Percentiles rank a stretch among this genome's conserved stretches.
Evolutionary conservation across 2,329 filamentous ascomycete genomes (phyloP).

Genomic region (Sporothrix protearum): DNA sequence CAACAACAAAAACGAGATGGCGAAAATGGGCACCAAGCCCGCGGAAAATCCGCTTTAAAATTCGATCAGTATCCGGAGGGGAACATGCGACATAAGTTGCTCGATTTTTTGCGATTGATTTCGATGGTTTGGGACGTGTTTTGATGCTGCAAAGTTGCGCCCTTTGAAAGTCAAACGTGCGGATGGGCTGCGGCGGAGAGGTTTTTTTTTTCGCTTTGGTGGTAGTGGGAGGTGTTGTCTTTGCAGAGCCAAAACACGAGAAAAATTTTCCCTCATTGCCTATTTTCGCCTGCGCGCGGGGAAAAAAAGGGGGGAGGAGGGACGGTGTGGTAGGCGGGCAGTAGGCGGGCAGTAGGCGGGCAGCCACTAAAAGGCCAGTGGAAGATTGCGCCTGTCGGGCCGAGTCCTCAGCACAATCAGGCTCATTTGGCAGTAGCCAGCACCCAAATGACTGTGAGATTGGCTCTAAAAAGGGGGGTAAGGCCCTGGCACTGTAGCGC

Average conservation of each 20-base stretch:
- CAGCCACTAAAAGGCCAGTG: background rate
- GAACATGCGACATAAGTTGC: conserved; percentile 51
- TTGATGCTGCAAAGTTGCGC: conserved; percentile 43
- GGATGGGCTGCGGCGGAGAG: background rate
- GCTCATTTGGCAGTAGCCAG: too few species aligned
- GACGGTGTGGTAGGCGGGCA: background rate
- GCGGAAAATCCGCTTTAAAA: conserved; percentile 61
- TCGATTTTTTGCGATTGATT: conserved; percentile 55
- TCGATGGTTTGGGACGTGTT: conserved; percentile 49
- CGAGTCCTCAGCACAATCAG: background rate
- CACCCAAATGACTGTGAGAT: background rate
- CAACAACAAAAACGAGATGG: conserved; percentile 1
- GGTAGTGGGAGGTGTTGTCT: conserved; percentile 14
- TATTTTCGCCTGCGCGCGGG: conserved; percentile 13
- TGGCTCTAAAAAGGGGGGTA: background rate
- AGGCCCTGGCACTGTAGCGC: background rate
- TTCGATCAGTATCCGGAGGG: conserved; percentile 59
- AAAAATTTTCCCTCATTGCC: conserved; percentile 16
- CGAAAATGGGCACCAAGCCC: conserved; percentile 36
- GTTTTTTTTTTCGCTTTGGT: conserved; percentile 4
- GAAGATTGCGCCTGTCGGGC: background rate
- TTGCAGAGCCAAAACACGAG: conserved; percentile 14
- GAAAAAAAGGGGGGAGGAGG: conserved; percentile 12
- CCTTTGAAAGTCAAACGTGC: background rate
- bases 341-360: background rate